Evolutionary conservation across 2,329 filamentous ascomycete genomes (phyloP), one percentile per base, ranked within the genome.

Genomic region (Curvularia eragrostidis): DNA sequence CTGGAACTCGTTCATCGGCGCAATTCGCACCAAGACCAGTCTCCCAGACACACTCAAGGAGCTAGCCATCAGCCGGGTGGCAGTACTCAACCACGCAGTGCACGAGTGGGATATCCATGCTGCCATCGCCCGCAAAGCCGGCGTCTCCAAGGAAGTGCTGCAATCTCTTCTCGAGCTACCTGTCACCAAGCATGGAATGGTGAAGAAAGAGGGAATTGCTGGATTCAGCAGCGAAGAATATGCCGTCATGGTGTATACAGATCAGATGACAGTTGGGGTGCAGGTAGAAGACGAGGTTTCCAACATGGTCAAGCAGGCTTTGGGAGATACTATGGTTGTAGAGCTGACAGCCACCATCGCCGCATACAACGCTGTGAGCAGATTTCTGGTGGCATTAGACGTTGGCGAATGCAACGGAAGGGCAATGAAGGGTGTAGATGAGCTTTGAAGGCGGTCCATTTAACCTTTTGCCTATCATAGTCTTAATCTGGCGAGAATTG

Each of bases 41-140:
- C 72, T 87, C 3, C 72, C 81, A 5, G 76, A 77, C 4, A 66
- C 65, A 65, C 69, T 93, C 48, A 87, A 90, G 62, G 92, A 96
- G 79, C 81, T 95, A 8, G 89, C 90, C 64, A 93, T 96, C 68
- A 89, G 86, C 65, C 85, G 92, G 50, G 89, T 96, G n/a, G 93
- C 93, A 13, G 87, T 89, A 19, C 85, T 91, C 69, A 96, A 96
- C 77, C 76, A 84, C 13, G 93, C 93, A 0, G 91, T 90, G 84
- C 96, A 93, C 77, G 92, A 96, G 77, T 96, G 91, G 92, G 84
- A 81, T 43, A 85, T 91, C 48, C 93, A 96, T 72, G 88, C 87
- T 15, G 91, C 91, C 2, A 69, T 82, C 2, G 82, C 94, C 8
- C 82, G 85, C 7, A 80, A 82, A 30, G 78, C 79, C 23, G 87